Evolutionary conservation across 768 basidiomycete genomes (phyloP).

Genomic region (Pleurotus cornucopiae): DNA sequence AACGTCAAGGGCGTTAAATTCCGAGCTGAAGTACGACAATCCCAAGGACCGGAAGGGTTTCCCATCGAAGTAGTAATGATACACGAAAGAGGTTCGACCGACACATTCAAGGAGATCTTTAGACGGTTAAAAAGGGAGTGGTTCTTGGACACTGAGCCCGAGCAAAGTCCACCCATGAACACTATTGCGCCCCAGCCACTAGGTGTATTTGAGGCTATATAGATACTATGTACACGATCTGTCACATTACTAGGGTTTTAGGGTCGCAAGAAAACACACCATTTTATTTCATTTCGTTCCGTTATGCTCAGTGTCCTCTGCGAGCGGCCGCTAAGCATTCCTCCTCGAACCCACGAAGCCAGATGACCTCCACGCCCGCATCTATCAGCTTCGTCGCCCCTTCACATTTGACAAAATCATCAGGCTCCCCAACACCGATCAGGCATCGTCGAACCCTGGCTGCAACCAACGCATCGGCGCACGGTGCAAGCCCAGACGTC

Average conservation of each 20-base stretch:
- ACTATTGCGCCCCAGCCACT: too few relatives aligned
- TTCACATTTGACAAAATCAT: slow-evolving; percentile 92
- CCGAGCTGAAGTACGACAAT: slow-evolving; percentile 67
- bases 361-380: slow-evolving; percentile 72
- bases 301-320: slow-evolving; percentile 28
- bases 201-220: background rate
- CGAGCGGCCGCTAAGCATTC: slow-evolving; percentile 82
- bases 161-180: background rate
- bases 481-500: slow-evolving; percentile 82
- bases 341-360: slow-evolving; percentile 69
- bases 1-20: slow-evolving; percentile 73
- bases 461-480: slow-evolving; percentile 77
- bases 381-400: slow-evolving; percentile 70
- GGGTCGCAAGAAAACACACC: background rate
- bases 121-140: slow-evolving; percentile 63
- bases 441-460: slow-evolving; percentile 72
- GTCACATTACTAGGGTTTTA: slow-evolving; percentile 3
- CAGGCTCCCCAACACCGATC: slow-evolving; percentile 88
- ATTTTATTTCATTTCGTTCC: background rate
- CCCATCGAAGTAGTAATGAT: slow-evolving; percentile 60
- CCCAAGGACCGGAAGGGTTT: slow-evolving; percentile 35
- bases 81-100: slow-evolving; percentile 84
- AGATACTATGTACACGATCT: background rate
- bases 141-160: slow-evolving; percentile 46
- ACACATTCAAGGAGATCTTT: slow-evolving; percentile 75